Base-by-base conservation (phyloP, 2,329 filamentous ascomycete species). In the Westerdykella sp. region DNA sequence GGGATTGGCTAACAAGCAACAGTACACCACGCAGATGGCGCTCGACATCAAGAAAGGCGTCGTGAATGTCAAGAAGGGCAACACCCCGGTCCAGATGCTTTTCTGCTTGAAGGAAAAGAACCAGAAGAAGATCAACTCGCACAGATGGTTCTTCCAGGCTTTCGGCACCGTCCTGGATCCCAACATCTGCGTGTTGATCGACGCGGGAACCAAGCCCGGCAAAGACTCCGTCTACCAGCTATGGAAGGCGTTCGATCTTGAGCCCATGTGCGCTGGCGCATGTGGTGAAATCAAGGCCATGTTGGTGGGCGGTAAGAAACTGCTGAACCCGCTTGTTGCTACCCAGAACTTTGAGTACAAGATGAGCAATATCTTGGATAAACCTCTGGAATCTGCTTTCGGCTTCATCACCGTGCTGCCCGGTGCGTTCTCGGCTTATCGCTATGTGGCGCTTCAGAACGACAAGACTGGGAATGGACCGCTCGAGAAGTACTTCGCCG, bases 321-420 rank as follows among this genome's bases (percentile, higher is more conserved):
- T 98, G 30, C 66, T 96, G 53, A 98, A 97, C 60, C 93, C 93
- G 0, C 78, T 98, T 4, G 87, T 98, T 16, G 93, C 93, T 2
- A 90, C 90, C 1, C 93, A 98, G 61, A 98, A 98, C 63, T 98
- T 98, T 58, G 93, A 98, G 73, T 98, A 98, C 78, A 98, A 98
- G 77, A 95, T 98, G 85, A 95, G 88, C 67, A 98, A 98, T 62
- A 98, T 98, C 62, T 78, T 98, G 36, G 93, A 98, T 68, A 98
- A 98, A 72, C 93, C 93, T 2, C 74, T 98, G 34, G 93, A 98
- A 66, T 97, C 91, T 4, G 87, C 91, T 0, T 98, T 98, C 67
- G 93, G 93, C 37, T 98, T 97, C 71, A 97, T 98, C 63, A 88
- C 87, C 36, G 93, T 98, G 60, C 75, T 98, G 62, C 93, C 93